Evolutionary conservation across 2,329 filamentous ascomycete species (phyloP).

Genomic region (Cercospora zeina): DNA sequence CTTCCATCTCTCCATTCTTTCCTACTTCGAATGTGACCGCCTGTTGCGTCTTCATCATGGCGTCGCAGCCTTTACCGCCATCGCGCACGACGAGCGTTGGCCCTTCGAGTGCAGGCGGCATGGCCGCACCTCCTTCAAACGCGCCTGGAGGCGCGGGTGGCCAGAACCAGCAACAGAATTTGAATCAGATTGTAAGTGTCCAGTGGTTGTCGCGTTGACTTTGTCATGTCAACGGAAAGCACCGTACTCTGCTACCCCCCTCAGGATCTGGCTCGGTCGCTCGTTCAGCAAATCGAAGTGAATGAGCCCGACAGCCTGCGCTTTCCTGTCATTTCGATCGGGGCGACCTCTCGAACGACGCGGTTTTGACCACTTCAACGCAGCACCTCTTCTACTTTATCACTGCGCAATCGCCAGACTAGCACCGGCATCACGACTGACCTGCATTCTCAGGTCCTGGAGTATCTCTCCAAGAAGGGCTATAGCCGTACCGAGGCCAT

Average conservation of each 20-base stretch:
- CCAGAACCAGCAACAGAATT: constrained; percentile 75
- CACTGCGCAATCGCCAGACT: background rate
- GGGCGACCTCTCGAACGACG: background rate
- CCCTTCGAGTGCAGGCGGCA: constrained; percentile 42
- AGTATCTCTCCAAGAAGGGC: constrained; percentile 93
- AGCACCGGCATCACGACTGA: constrained; percentile 19
- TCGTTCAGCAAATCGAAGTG: too few species aligned
- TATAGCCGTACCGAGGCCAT: constrained; percentile 91
- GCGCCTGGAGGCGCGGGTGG: constrained; percentile 43
- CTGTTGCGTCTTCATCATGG: constrained; percentile 34
- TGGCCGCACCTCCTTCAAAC: constrained; percentile 49
- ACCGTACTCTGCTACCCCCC: background rate
- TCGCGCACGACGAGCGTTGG: constrained; percentile 42
- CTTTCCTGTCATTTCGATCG: background rate
- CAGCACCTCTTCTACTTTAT: background rate
- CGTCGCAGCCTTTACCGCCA: constrained; percentile 41
- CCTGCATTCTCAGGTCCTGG: constrained; percentile 65
- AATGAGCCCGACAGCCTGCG: background rate
- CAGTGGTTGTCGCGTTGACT: background rate
- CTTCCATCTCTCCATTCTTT: constrained; percentile 4
- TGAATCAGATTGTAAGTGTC: constrained; percentile 88
- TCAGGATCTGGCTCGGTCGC: too few species aligned
- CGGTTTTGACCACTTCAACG: background rate
- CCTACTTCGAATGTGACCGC: constrained; percentile 22
- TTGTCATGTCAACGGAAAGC: background rate